Evolutionary conservation across 1,284 basidiomycete species (phyloP), one percentile per base, ranked within the genome.

Genomic region (Cryptococcus sp.): DNA sequence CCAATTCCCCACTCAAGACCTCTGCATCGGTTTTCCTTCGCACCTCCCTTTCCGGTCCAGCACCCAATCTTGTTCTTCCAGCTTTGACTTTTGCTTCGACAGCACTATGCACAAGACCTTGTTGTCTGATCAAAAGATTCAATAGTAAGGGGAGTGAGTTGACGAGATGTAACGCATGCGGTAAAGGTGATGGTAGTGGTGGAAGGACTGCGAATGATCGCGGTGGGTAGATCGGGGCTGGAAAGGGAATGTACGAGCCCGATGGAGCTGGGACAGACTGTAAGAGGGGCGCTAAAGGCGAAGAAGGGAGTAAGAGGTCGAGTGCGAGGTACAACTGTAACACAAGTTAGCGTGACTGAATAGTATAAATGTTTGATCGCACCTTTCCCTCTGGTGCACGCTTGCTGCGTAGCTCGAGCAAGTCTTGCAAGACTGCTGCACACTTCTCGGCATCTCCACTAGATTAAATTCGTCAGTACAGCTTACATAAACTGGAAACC

Each of bases 361-460:
- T 23, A 47, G 52, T 50, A 34, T 13, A n/a, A 63, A 23, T 8
- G 41, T 45, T 22, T 23, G 0, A 16, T 43, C 54, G 46, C 63
- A 88, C 89, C 76, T 91, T 81, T 51, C 80, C 72, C 34, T 80
- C 79, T 3, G 83, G 83, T 0, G 89, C 89, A 58, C 86, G 81
- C 48, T 84, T 79, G 17, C 86, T 81, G 25, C 85, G 83, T 2
- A 87, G 70, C 2, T 85, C 82, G n/a, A 96, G 78, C 40, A 91
- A 79, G 64, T 87, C 89, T 71, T 93, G 89, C 44, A 95, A 73
- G 0, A 82, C 80, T 68, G 91, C 89, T 0, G 89, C 91, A 64
- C 87, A 89, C 76, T 90, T 94, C 8, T 81, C 80, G 0, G 83
- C 84, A 72, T 98, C 92, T 37, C 85, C 80, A 5, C 91, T 93